These are phyloP conservation scores for Cyclostephanos invisitatus DNA, from an alignment of 108 stramenopile genomes.

Conservation along the genomic window DNA sequence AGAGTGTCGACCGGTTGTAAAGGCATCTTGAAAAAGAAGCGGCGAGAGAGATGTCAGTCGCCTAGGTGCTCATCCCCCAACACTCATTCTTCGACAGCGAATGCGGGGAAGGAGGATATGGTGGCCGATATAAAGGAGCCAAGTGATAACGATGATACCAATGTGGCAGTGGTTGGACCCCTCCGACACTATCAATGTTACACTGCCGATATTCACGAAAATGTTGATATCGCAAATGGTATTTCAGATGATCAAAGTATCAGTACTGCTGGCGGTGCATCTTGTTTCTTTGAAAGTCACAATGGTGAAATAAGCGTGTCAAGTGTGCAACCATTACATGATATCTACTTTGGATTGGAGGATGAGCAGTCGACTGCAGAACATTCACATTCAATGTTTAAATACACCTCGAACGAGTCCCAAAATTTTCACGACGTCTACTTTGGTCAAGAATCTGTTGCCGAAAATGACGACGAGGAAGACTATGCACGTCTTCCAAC, in stretches of 20 bases:
- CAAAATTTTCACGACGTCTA: conserved; percentile 7
- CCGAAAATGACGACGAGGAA: neutral
- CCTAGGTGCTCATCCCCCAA: neutral
- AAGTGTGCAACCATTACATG: conserved; percentile 2
- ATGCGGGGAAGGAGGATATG: neutral
- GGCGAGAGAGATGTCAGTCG: neutral
- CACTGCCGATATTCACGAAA: neutral
- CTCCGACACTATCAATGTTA: neutral
- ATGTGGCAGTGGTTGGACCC: neutral
- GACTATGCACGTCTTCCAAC: conserved; percentile 4
- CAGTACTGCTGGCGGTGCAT: neutral
- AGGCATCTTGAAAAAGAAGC: neutral
- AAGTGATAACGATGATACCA: neutral
- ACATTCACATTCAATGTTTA: neutral
- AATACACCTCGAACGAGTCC: neutral
- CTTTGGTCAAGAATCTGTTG: conserved; percentile 10
- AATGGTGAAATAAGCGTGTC: neutral
- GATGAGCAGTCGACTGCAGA: neutral
- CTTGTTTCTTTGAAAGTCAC: conserved; percentile 12
- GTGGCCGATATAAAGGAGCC: neutral
- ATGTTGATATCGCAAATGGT: neutral
- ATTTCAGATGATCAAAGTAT: neutral
- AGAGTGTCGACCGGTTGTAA: neutral
- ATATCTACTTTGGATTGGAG: conserved; percentile 10
- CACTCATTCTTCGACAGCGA: neutral